Evolutionary conservation across 2,329 filamentous ascomycete species (phyloP), one percentile per base, ranked within the genome.

Genomic region (Thelonectria olida): DNA sequence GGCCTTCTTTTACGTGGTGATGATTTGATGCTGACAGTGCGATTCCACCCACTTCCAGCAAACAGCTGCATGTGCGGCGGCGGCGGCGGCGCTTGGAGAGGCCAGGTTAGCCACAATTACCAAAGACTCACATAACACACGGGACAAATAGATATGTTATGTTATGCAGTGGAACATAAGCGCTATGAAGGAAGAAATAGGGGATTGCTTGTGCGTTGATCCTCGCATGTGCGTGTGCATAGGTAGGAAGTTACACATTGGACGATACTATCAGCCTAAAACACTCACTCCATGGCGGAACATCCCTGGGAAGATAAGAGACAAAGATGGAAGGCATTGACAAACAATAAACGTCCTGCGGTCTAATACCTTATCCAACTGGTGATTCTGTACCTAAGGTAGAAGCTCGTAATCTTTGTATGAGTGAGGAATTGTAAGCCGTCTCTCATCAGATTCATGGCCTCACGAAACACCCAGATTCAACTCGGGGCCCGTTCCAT

Each of bases 281-380:
- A 70, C 68, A 65, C 61, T 71, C 68, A 63, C 57, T 54, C 60
- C 54, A 67, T 62, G 67, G 64, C 54, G 65, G 55, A 27, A 64
- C 58, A 70, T 61, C 63, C 63, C 62, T 70, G 66, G 31, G 31
- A 15, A 34, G 31, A 34, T 34, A 34, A 34, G 31, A 10, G 9
- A 15, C 31, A 34, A 34, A 34, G 9, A 10, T 13, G 31, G 31
- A 15, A 34, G 31, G 12, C 5, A 31, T 5, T 34, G 31, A 34
- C 31, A 34, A 34, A 34, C 31, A 15, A 34, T 34, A 15, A 34
- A 15, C 15, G 7, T 34, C 31, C 15, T 10, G 5, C 31, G 13
- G 10, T 12, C 28, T 31, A 13, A n/a, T n/a, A 31, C 5, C 3
- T 3, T 31, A 8, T 12, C 28, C 5, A 31, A 3, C 10, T 3